Evolutionary conservation across 495 filamentous ascomycete species (phyloP), one percentile per base, ranked within the genome.

Genomic region (Daldinia decipiens): DNA sequence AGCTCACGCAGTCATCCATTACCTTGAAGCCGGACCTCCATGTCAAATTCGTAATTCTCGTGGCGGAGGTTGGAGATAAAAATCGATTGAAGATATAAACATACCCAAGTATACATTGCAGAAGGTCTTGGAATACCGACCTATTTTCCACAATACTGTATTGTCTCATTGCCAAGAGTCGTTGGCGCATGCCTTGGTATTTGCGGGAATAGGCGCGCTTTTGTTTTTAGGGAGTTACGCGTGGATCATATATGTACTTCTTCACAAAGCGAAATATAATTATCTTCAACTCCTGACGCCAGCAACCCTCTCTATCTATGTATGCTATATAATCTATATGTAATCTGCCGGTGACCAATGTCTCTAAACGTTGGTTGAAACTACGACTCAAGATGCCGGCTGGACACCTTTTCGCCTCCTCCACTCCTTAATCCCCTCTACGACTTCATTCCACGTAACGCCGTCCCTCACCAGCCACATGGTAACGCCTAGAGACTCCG

Each of bases 381-480:
- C 32, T 17, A 24, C 52, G 13, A 21, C 50, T 39, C 54, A 65
- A 32, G 34, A 8, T 45, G 31, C 55, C 12, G 26, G 8, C 24
- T 56, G 62, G 24, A 79, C 53, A 0, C 88, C 88, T 76, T 87
- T 90, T 78, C 87, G 85, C 77, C 87, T 91, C 76, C 95, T 86
- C 95, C 95, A 98, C 65, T 90, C 88, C 81, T 81, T 82, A 19
- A 98, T 87, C 3, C 94, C 95, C 26, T 83, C 85, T 79, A 95
- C 93, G 50, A 98, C 79, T 84, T 93, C 94, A 2, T 84, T 86
- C 77, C 84, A 87, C n/a, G 85, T 91, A 59, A 97, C 87, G 1
- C 95, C 95, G 77, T 93, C 89, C 63, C 87, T 77, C 4, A 99
- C 91, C 69, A 96, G 76, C 75, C 87, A 88, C 83, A 97, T 96